Evolutionary conservation across 225 moss, liverwort and hornwort genomes (phyloP).

Genomic region (Pleurozium schreberi): DNA sequence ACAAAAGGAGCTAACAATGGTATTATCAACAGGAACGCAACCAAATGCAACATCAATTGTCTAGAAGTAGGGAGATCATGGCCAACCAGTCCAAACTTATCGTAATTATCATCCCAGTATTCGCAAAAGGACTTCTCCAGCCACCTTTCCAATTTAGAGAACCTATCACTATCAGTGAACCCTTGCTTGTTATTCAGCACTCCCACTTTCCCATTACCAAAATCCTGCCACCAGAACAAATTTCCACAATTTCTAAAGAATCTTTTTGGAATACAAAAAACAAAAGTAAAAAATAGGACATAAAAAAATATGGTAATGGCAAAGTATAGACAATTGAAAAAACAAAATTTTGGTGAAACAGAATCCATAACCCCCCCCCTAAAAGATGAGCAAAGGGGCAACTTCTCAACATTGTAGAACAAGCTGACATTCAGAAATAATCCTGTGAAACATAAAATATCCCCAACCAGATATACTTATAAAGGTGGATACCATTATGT

Average conservation of each 20-base stretch:
- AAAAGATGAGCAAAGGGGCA: neutral
- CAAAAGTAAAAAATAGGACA: neutral
- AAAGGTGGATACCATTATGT: conserved; percentile 47
- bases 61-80: neutral
- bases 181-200: conserved; percentile 85
- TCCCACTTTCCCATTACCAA: conserved; percentile 44
- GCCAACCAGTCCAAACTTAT: conserved; percentile 51
- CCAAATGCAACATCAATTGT: neutral
- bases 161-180: conserved; percentile 70
- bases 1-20: neutral
- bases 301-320: neutral
- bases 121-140: conserved; percentile 40
- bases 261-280: neutral
- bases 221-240: conserved; percentile 32
- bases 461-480: neutral
- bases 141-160: conserved; percentile 62
- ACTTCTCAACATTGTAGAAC: neutral
- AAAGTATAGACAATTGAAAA: neutral
- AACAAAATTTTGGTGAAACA: neutral
- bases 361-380: neutral
- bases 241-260: neutral
- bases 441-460: neutral
- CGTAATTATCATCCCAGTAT: conserved; percentile 63
- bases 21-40: neutral
- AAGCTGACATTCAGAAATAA: neutral